Evolutionary conservation across 176 grass and related monocot genomes (phyloP).

Genomic region (Hsuehochloa calcarea): DNA sequence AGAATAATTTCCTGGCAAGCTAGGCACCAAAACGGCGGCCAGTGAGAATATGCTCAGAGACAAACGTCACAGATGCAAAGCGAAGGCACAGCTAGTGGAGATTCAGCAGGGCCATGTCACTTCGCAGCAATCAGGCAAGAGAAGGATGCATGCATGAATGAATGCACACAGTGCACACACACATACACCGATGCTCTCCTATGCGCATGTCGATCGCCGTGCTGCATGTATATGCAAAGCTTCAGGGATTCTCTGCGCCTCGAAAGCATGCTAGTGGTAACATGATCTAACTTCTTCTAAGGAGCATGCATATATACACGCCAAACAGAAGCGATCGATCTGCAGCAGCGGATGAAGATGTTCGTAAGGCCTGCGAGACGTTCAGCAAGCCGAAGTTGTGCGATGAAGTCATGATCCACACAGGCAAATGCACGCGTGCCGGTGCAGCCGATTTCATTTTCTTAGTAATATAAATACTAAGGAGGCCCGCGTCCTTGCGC

Average conservation of each 20-base stretch:
- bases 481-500: no score
- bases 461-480: background rate
- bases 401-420: background rate
- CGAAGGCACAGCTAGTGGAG: slow-evolving; percentile 42
- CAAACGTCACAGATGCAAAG: slow-evolving; percentile 29
- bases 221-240: background rate
- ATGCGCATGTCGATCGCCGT: background rate
- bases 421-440: background rate
- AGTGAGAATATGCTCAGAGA: slow-evolving; percentile 16
- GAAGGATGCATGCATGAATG: background rate
- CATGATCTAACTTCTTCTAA: background rate
- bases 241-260: background rate
- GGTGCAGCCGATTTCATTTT: background rate
- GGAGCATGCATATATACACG: background rate
- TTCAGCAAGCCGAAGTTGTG: background rate
- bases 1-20: slow-evolving; percentile 5
- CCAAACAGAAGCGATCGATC: background rate
- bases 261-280: background rate
- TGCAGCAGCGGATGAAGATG: background rate
- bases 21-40: background rate
- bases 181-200: slow-evolving; percentile 1
- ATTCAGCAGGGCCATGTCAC: slow-evolving; percentile 36
- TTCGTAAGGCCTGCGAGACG: no score
- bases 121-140: slow-evolving; percentile 21
- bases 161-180: background rate